A percentile compares a stretch with the other conserved stretches of the same genome.
Conservation (phyloP, 1,284 basidiomycete species). For the Anthracocystis setariae region DNA sequence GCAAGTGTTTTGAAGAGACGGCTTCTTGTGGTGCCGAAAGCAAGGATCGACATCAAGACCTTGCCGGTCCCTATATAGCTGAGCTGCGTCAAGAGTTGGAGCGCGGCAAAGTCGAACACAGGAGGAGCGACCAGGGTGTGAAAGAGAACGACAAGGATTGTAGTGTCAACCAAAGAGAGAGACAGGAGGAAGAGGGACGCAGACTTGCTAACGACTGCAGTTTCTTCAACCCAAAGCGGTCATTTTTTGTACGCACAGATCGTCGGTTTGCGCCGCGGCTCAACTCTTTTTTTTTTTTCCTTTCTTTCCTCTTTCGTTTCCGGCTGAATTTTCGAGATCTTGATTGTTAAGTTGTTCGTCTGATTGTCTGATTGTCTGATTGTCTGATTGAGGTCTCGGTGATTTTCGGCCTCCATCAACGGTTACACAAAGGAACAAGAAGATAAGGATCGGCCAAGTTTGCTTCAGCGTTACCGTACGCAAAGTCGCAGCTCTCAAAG, state of each 20-base stretch:
- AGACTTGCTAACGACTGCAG: too few relatives aligned
- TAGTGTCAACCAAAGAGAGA: background rate
- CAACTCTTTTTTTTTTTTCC: constrained; percentile 5
- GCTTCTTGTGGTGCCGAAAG: constrained; percentile 6
- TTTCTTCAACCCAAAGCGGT: too few relatives aligned
- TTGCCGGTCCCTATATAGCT: constrained; percentile 4
- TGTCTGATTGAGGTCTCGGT: constrained; percentile 1
- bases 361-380: constrained; percentile 4
- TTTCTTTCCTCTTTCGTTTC: background rate
- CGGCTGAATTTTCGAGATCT: background rate
- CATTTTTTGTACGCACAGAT: constrained; percentile 2
- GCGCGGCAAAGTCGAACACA: constrained; percentile 33
- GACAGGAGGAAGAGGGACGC: background rate
- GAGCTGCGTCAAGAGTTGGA: constrained; percentile 8
- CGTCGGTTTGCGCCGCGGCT: constrained; percentile 8
- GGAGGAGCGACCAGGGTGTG: too few relatives aligned
- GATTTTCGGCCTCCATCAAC: constrained; percentile 13
- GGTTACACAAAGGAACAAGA: constrained; percentile 2
- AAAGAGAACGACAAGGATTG: too few relatives aligned
- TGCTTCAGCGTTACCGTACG: constrained; percentile 78
- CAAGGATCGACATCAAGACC: constrained; percentile 9
- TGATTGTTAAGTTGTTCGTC: background rate
- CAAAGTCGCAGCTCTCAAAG: too few relatives aligned
- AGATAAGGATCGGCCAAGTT: background rate
- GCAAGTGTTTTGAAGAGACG: constrained; percentile 5